These are phyloP conservation scores for Skeletonema marinoi DNA, from an alignment of 108 stramenopile genomes.

Conservation along the genomic window DNA sequence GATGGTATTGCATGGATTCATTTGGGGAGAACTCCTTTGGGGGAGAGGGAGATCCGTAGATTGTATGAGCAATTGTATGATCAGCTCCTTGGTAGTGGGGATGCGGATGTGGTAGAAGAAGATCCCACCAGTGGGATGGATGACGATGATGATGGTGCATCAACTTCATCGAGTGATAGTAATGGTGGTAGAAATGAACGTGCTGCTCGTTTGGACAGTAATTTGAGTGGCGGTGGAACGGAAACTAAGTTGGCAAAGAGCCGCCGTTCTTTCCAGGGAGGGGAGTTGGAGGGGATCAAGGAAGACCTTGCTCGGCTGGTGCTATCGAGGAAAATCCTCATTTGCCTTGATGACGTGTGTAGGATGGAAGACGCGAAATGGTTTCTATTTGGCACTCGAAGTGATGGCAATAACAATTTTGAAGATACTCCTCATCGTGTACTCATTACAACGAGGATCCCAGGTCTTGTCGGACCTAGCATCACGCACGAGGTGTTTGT, in stretches of 20 bases:
- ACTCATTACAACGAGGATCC: conserved; percentile 79
- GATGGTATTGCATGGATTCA: conserved; percentile 92
- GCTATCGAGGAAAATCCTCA: conserved; percentile 63
- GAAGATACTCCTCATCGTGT: conserved; percentile 67
- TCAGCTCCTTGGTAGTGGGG: conserved; percentile 69
- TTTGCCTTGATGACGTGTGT: conserved; percentile 88
- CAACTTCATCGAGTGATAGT: conserved; percentile 26
- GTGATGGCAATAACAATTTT: conserved; percentile 35
- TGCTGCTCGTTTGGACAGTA: conserved; percentile 9
- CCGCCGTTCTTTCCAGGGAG: conserved; percentile 76
- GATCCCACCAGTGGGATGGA: conserved; percentile 28
- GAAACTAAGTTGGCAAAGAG: conserved; percentile 58
- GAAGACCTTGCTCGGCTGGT: conserved; percentile 75
- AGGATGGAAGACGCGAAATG: conserved; percentile 89
- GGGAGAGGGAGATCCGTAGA: conserved; percentile 79
- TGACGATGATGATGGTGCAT: conserved; percentile 44
- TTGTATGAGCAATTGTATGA: conserved; percentile 86
- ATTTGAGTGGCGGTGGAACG: conserved; percentile 3
- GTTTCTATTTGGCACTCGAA: conserved; percentile 76
- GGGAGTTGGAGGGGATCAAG: conserved; percentile 85
- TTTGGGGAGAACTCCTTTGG: conserved; percentile 71
- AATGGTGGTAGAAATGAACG: conserved; percentile 5
- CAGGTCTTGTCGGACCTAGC: conserved; percentile 70
- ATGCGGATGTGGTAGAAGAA: conserved; percentile 53
- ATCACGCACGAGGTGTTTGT: conserved; percentile 88